These are phyloP conservation scores for Suhomyces terraborum DNA, from an alignment of 1,139 yeast genomes.

Conservation along the genomic window DNA sequence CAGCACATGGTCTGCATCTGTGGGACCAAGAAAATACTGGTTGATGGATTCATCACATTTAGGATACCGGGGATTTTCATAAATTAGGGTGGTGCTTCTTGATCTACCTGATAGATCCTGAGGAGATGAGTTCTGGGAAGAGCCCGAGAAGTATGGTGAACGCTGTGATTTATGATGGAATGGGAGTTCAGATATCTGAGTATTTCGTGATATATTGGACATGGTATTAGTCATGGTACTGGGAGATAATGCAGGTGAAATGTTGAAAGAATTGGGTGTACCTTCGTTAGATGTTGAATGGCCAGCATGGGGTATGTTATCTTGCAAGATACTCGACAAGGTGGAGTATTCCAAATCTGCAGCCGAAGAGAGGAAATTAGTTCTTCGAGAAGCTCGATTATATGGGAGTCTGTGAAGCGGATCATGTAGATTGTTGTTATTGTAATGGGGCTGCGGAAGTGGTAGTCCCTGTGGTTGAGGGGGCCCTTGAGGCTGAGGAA, in stretches of 20 bases:
- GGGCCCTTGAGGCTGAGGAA: no score
- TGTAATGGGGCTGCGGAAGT: slow-evolving; percentile 5
- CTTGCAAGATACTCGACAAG: slow-evolving; percentile 69
- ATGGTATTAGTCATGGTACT: slow-evolving; percentile 19
- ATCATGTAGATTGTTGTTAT: slow-evolving; percentile 2
- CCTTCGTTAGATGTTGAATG: slow-evolving; percentile 43
- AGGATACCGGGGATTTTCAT: slow-evolving; percentile 15
- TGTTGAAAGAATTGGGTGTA: slow-evolving; percentile 40
- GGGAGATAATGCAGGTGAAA: slow-evolving; percentile 46
- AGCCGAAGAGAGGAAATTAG: slow-evolving; percentile 67
- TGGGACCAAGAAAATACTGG: slow-evolving; percentile 60
- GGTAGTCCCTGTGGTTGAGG: slow-evolving; percentile 10
- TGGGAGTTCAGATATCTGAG: slow-evolving; percentile 1
- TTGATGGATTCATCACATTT: slow-evolving; percentile 53
- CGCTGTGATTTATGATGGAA: slow-evolving; percentile 9
- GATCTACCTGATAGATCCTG: slow-evolving; percentile 4
- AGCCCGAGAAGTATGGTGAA: slow-evolving; percentile 13
- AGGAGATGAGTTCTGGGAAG: slow-evolving; percentile 14
- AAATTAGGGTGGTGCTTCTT: slow-evolving; percentile 8
- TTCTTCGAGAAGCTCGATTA: slow-evolving; percentile 20
- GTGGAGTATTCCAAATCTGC: slow-evolving; percentile 81
- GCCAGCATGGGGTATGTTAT: slow-evolving; percentile 38
- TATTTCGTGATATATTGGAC: slow-evolving; percentile 6
- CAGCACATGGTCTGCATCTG: slow-evolving; percentile 33
- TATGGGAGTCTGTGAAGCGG: slow-evolving; percentile 4